phyloP scores from a whole-genome alignment of 2,329 filamentous ascomycete genomes.

The Pseudogymnoascus sp. region DNA sequence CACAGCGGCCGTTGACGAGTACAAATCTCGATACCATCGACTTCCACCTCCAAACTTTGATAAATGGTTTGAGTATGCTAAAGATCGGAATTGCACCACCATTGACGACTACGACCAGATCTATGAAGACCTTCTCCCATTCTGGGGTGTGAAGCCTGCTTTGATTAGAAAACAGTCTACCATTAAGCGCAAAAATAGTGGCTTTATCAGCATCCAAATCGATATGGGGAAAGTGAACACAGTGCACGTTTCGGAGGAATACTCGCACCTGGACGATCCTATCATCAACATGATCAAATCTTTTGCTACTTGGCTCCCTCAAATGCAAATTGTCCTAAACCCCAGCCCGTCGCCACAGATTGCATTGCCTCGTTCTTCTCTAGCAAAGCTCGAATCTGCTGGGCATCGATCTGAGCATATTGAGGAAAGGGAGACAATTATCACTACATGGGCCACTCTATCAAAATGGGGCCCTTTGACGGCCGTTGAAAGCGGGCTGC shows the following conservation, averaged over 20 bases:
- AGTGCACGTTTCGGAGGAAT: conserved; percentile 12
- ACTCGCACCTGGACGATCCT: conserved; percentile 27
- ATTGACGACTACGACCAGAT: conserved; percentile 31
- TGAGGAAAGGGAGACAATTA: conserved; percentile 2
- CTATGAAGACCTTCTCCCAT: conserved; percentile 27
- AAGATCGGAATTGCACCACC: conserved; percentile 23
- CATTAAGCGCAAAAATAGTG: conserved; percentile 16
- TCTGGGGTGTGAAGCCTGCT: conserved; percentile 26
- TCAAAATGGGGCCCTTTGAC: neutral
- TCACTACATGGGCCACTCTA: neutral
- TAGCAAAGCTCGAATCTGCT: neutral
- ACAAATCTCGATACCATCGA: conserved; percentile 16
- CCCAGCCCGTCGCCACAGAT: conserved; percentile 44
- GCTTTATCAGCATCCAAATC: conserved; percentile 31
- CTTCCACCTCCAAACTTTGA: conserved; percentile 23
- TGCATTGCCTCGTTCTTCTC: conserved; percentile 28
- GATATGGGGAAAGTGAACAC: conserved; percentile 27
- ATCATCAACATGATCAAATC: conserved; percentile 35
- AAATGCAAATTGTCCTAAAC: conserved; percentile 49
- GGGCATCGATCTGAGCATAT: conserved; percentile 3
- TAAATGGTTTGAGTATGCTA: conserved; percentile 30
- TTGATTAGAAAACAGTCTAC: conserved; percentile 20
- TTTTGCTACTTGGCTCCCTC: conserved; percentile 40
- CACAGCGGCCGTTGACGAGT: conserved; percentile 16
- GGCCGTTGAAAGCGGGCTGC: neutral